Conservation (phyloP, 257 asterid genomes). For the Solanum etuberosum region DNA sequence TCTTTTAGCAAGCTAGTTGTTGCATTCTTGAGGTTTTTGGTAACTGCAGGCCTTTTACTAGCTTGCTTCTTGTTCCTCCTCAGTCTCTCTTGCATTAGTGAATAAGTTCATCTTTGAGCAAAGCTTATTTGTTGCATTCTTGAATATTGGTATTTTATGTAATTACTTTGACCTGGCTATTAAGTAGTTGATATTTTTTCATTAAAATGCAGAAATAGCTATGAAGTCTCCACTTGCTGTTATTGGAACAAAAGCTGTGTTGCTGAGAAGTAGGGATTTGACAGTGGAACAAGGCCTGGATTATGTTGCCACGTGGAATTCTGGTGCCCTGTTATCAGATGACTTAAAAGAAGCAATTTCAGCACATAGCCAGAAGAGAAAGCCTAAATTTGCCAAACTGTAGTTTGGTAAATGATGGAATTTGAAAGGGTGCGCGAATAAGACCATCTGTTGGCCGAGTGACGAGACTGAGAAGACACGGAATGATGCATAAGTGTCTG, state of each 20-base stretch:
- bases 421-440: neutral
- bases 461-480: neutral
- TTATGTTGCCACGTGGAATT: conserved; percentile 81
- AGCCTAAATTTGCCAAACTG: conserved; percentile 58
- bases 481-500: neutral
- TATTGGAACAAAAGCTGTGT: conserved; percentile 64
- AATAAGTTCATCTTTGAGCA: neutral
- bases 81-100: neutral
- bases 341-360: conserved; percentile 57
- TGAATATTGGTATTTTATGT: neutral
- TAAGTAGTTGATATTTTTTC: neutral
- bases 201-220: conserved; percentile 38
- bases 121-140: neutral
- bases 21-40: neutral
- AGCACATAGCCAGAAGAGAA: conserved; percentile 51
- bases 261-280: conserved; percentile 54
- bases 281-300: conserved; percentile 75
- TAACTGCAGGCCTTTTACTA: neutral
- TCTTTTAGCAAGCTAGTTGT: neutral
- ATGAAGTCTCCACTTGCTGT: conserved; percentile 71
- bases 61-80: neutral
- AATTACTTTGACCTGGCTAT: neutral
- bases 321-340: conserved; percentile 45
- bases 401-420: conserved; percentile 4
- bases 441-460: neutral